These are phyloP conservation scores for Saccharomycopsis sp. DNA, from an alignment of 805 yeast genomes.

Conservation along the genomic window DNA sequence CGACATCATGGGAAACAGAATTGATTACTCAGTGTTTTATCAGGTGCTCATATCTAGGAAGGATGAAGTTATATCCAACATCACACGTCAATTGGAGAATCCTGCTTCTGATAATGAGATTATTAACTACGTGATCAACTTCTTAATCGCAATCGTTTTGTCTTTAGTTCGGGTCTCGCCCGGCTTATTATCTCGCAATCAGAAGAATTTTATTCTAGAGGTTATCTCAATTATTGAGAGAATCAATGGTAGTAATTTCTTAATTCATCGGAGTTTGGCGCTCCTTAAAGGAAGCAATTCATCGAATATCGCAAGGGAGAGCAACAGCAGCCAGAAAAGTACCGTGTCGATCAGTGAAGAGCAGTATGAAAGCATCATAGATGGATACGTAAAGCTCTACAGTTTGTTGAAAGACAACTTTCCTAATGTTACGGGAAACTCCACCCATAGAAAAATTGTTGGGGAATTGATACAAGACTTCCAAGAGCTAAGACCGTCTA, in stretches of 20 bases:
- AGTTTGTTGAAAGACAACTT: not conserved
- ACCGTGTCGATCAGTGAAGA: not conserved
- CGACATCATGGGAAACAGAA: not conserved
- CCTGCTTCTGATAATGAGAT: not conserved
- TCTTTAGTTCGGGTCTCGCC: not conserved
- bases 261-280: not conserved
- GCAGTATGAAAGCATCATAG: not conserved
- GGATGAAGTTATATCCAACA: not conserved
- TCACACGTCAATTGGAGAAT: not conserved
- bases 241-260: not conserved
- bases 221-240: not conserved
- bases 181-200: not conserved
- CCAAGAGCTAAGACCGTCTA: not conserved
- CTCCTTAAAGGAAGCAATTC: not conserved
- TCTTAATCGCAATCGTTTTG: not conserved
- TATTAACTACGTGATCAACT: not conserved
- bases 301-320: not conserved
- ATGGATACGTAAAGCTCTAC: not conserved
- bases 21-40: not conserved
- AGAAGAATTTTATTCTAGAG: not conserved
- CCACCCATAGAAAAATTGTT: not conserved
- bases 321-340: not conserved
- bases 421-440: not conserved
- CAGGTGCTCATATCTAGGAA: not conserved
- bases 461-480: not conserved